Conservation (phyloP, 768 basidiomycete species). For the Pisolithus microcarpus region DNA sequence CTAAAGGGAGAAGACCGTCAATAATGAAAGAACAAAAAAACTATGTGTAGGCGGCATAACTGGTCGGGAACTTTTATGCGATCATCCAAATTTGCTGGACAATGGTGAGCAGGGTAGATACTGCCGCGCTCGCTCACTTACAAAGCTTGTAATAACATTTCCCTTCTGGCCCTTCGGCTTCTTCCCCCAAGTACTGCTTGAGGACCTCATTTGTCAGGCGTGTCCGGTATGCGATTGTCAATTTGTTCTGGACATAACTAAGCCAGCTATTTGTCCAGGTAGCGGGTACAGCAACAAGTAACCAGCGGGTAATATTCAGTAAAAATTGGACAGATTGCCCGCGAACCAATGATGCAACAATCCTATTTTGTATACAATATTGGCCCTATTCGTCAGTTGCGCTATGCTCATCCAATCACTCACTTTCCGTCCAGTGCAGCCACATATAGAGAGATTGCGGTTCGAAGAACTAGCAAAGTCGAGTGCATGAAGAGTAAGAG, state of each 20-base stretch:
- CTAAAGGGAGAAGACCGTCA: conserved; percentile 33
- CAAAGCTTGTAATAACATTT: conserved; percentile 94
- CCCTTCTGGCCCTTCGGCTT: conserved; percentile 53
- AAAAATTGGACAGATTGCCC: conserved; percentile 75
- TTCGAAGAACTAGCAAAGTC: conserved; percentile 79
- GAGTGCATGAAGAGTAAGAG: conserved; percentile 84
- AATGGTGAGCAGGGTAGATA: conserved; percentile 4
- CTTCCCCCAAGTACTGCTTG: conserved; percentile 75
- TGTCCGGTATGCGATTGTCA: conserved; percentile 83
- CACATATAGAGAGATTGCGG: conserved; percentile 89
- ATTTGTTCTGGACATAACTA: conserved; percentile 88
- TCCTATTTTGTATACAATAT: conserved; percentile 38
- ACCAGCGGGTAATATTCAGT: conserved; percentile 81
- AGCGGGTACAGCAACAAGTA: conserved; percentile 86
- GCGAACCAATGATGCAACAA: conserved; percentile 91
- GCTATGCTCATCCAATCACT: conserved; percentile 13
- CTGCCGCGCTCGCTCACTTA: conserved; percentile 27
- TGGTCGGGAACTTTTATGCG: conserved; percentile 95
- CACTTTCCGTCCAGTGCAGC: conserved; percentile 90
- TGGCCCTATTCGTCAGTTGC: not conserved
- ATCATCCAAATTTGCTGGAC: conserved; percentile 87
- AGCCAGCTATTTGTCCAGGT: conserved; percentile 93
- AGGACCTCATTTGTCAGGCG: conserved; percentile 80
- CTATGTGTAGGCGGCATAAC: conserved; percentile 32
- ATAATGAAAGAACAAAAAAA: not conserved